phyloP scores from a whole-genome alignment of 139 green algal genomes.

The Chlorella sorokiniana region DNA sequence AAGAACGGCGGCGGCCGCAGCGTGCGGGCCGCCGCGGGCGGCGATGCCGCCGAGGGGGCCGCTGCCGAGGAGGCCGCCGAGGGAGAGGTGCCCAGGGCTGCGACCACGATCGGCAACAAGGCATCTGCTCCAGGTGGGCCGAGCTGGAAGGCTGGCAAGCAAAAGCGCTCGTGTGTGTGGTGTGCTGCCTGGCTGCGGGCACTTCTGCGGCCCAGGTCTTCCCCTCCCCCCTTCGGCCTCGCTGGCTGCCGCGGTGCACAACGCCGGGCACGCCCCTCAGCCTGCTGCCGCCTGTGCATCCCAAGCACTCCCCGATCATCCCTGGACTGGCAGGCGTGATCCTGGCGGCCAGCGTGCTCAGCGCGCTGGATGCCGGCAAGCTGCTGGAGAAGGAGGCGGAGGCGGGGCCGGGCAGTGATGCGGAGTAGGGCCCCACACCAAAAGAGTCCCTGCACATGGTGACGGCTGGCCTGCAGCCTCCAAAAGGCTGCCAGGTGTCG shows the following conservation, averaged over 20 bases:
- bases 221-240: no score
- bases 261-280: not conserved
- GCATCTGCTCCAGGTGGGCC: slow-evolving; percentile 8
- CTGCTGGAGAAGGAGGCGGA: no score
- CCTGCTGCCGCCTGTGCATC: not conserved
- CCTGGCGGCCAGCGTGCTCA: slow-evolving; percentile 18
- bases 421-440: no score
- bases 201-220: not conserved
- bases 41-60: not conserved
- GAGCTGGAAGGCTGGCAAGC: not conserved
- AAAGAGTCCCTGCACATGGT: no score
- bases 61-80: not conserved
- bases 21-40: no score
- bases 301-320: not conserved
- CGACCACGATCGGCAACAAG: slow-evolving; percentile 13
- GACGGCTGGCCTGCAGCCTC: no score
- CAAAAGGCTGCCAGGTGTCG: no score
- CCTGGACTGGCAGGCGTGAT: slow-evolving; percentile 8
- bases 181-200: not conserved
- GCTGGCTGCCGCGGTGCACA: no score
- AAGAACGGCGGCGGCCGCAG: not conserved
- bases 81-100: not conserved
- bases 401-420: no score
- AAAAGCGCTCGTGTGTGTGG: not conserved
- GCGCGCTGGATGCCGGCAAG: slow-evolving; percentile 10